Evolutionary conservation across 2,329 filamentous ascomycete species (phyloP), one percentile per base, ranked within the genome.

Genomic region (Hypomyces perniciosus): DNA sequence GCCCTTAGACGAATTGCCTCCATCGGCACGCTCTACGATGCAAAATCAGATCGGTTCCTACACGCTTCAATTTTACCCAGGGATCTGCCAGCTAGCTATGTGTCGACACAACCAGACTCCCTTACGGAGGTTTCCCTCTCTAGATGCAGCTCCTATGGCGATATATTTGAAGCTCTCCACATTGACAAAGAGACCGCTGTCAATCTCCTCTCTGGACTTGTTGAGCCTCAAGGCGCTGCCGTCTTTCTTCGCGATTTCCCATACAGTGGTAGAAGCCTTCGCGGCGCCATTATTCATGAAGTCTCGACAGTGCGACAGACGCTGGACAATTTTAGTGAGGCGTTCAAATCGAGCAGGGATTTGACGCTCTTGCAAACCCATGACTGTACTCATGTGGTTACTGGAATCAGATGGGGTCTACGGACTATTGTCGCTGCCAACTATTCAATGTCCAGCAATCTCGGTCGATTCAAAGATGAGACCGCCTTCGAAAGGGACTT

Each of bases 11-110:
- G 55, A 4, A 6, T 44, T 10, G 56, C 54, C 1, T 5, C 49
- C 1, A 48, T 59, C 1, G 54, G 57, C 1, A 54, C 57, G 0
- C 13, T 59, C 29, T 59, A 59, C n/a, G 49, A 60, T 9, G 52
- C 52, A 4, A 51, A 28, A 4, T 27, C 41, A 8, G 57, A 56
- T 6, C 28, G 33, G 4, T 59, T 59, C 3, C 48, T 60, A 6
- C 5, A 39, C 0, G 44, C 35, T 1, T 57, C 56, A 1, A 12
- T 57, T 7, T 10, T 59, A 2, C 44, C 40, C 10, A 6, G 26
- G 1, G 28, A 9, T 1, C 8, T 6, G 0, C 43, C 42, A 0
- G 10, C 8, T 7, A 42, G 28, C 3, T 6, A 5, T 1, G 7
- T 50, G 5, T 38, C 37, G 7, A 26, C 30, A 27, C 33, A 12